Conservation (phyloP, 2,329 filamentous ascomycete genomes). For the Aspergillus fischeri region DNA sequence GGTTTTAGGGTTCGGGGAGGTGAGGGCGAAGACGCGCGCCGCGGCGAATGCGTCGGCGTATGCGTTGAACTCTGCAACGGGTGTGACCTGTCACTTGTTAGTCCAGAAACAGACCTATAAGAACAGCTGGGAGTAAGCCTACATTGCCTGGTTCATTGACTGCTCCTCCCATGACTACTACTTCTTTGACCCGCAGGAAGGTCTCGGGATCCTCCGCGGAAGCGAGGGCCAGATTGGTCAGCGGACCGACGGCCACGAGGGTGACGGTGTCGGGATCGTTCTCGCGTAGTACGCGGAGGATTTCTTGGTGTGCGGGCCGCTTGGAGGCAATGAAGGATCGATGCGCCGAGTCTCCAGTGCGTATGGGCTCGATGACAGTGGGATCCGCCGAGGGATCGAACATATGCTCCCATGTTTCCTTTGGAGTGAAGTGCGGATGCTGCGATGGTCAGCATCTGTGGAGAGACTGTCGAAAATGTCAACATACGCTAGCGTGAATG, state of each 20-base stretch:
- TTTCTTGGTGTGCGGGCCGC: slow-evolving; percentile 73
- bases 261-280: slow-evolving; percentile 80
- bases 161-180: slow-evolving; percentile 93
- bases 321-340: slow-evolving; percentile 72
- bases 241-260: slow-evolving; percentile 83
- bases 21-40: slow-evolving; percentile 72
- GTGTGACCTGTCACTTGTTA: slow-evolving; percentile 51
- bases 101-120: neutral
- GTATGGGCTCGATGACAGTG: slow-evolving; percentile 47
- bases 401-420: slow-evolving; percentile 68
- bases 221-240: slow-evolving; percentile 90
- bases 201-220: slow-evolving; percentile 84
- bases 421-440: slow-evolving; percentile 69
- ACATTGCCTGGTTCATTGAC: slow-evolving; percentile 77
- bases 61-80: slow-evolving; percentile 90
- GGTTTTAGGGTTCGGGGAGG: slow-evolving; percentile 71
- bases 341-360: slow-evolving; percentile 30
- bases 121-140: slow-evolving; percentile 32
- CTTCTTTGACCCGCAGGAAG: slow-evolving; percentile 82
- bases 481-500: slow-evolving; percentile 55
- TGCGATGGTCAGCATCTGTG: slow-evolving; percentile 23
- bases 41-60: slow-evolving; percentile 81
- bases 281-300: slow-evolving; percentile 77
- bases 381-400: slow-evolving; percentile 51
- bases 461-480: slow-evolving; percentile 11